These are phyloP conservation scores for Boletus vermiculosoides DNA, from an alignment of 768 basidiomycete species.

Conservation along the genomic window DNA sequence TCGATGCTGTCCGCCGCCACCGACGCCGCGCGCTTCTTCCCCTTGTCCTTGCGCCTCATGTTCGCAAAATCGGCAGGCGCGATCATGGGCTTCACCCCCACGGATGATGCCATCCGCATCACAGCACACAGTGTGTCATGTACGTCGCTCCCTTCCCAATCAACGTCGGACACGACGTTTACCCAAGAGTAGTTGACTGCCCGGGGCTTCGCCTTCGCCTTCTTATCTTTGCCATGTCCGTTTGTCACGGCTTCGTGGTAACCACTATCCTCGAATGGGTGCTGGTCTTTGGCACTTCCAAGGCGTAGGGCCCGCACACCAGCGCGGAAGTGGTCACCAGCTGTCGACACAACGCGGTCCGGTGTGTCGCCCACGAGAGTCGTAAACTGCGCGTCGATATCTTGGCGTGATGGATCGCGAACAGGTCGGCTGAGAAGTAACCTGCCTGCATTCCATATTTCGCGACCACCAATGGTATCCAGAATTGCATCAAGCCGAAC, in stretches of 20 bases:
- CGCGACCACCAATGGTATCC: constrained; percentile 80
- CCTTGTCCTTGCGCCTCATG: constrained; percentile 22
- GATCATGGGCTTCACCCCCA: constrained; percentile 30
- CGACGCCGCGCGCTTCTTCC: constrained; percentile 24
- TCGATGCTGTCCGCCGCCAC: constrained; percentile 14
- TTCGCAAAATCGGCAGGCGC: constrained; percentile 23
- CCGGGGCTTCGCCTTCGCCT: constrained; percentile 34
- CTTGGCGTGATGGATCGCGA: constrained; percentile 30
- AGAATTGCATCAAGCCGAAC: constrained; percentile 71
- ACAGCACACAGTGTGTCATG: constrained; percentile 48
- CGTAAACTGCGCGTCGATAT: constrained; percentile 58
- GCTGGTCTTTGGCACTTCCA: constrained; percentile 29
- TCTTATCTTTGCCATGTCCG: constrained; percentile 29
- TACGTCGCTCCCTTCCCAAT: constrained; percentile 79
- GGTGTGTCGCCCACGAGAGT: constrained; percentile 75
- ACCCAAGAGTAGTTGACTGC: constrained; percentile 79
- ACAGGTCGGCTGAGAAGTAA: constrained; percentile 47
- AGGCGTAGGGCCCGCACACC: constrained; percentile 60
- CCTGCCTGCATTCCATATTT: constrained; percentile 74
- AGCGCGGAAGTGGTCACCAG: constrained; percentile 70
- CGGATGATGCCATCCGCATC: constrained; percentile 37
- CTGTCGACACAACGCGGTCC: constrained; percentile 61
- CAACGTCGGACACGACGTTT: constrained; percentile 75
- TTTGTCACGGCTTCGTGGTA: constrained; percentile 23
- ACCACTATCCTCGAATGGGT: constrained; percentile 26